phyloP scores from a whole-genome alignment of 208 protist species.

The Angomonas deanei region DNA sequence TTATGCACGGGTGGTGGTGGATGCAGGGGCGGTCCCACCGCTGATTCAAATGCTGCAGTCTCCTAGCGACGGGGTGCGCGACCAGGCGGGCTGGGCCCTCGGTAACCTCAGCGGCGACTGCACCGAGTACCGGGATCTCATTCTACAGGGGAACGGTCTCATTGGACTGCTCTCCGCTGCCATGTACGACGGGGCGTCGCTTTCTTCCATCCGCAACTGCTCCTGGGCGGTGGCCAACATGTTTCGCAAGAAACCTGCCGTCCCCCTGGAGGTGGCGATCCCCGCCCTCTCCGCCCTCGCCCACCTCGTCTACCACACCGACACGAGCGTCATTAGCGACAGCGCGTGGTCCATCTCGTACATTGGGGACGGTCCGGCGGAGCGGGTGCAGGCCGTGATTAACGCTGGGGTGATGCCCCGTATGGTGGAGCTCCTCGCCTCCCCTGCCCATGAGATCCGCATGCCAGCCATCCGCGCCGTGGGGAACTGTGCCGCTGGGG shows the following conservation, averaged over 20 bases:
- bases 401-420: background rate
- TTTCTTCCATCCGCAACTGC: slow-evolving; percentile 87
- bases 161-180: slow-evolving; percentile 58
- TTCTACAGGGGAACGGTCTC: slow-evolving; percentile 82
- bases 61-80: slow-evolving; percentile 90
- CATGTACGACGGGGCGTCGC: slow-evolving; percentile 33
- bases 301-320: slow-evolving; percentile 45
- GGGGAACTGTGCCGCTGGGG: slow-evolving; percentile 98
- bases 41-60: slow-evolving; percentile 94
- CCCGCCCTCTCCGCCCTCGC: background rate
- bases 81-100: slow-evolving; percentile 98
- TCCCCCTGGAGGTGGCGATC: background rate
- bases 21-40: slow-evolving; percentile 91
- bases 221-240: slow-evolving; percentile 98
- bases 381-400: slow-evolving; percentile 94
- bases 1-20: slow-evolving; percentile 92
- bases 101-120: slow-evolving; percentile 99
- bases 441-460: slow-evolving; percentile 66
- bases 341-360: slow-evolving; percentile 99
- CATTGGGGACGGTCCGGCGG: slow-evolving; percentile 94
- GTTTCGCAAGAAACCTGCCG: slow-evolving; percentile 95
- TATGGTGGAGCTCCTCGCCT: slow-evolving; percentile 39
- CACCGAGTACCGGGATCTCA: slow-evolving; percentile 87
- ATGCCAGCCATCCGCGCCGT: slow-evolving; percentile 95
- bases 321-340: slow-evolving; percentile 95